Evolutionary conservation across 345 rosid species (phyloP), one percentile per base, ranked within the genome.

Genomic region (Populus davidiana): DNA sequence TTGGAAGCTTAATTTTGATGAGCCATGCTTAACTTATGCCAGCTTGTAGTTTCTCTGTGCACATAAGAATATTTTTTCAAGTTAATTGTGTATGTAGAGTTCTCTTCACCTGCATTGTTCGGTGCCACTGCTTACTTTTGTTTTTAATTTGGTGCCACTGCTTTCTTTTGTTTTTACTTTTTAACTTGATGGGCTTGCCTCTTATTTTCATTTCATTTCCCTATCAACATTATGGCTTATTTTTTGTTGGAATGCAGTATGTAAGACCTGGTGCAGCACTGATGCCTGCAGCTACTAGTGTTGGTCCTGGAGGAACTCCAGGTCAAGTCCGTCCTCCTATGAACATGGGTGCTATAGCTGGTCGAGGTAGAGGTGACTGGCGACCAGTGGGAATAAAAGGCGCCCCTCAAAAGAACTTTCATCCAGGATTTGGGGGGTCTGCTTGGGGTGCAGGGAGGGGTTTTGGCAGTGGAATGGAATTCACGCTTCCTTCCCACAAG

Each of bases 401-500:
- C 86, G 90, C 81, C 83, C 78, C 92, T 78, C 99, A 91, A 83
- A 96, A 94, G 83, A 85, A 90, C 79, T 90, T 87, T 78, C 93
- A 91, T 80, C 86, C 86, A 83, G 84, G 85, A 78, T 86, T 77
- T 79, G 97, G 93, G 69, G 81, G 80, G 71, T 61, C 94, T 84
- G 82, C 75, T 21, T 84, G 97, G 91, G 93, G 96, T 74, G 85
- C 91, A 1, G 98, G 99, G 29, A 89, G 97, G 71, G 95, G 91
- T 59, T 87, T 83, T 86, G 90, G 91, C 12, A 86, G 89, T 14
- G 97, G 97, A 64, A 85, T 88, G 83, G 99, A 96, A 50, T 96
- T 96, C 82, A 93, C 97, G 3, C 98, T 94, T 83, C 99, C 99
- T 82, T 90, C 98, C 73, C 98, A 96, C 96, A 96, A 91, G 99